phyloP scores from a whole-genome alignment of 345 rosid genomes.

The Lumnitzera littorea region DNA sequence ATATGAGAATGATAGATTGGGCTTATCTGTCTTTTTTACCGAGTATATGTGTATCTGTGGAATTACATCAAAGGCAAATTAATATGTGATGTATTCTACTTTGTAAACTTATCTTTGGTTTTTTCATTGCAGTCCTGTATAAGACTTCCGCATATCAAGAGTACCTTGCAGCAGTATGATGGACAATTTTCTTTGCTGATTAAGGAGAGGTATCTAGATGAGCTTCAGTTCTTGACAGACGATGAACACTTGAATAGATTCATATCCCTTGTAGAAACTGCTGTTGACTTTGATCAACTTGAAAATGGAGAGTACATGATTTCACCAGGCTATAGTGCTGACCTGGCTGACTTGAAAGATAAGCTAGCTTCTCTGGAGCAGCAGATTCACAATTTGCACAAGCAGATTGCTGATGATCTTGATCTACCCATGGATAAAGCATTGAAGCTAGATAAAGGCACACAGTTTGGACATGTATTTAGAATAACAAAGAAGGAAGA shows the following conservation, averaged over 20 bases:
- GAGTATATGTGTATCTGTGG: no score
- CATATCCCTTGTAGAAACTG: conserved; percentile 74
- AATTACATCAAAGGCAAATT: no score
- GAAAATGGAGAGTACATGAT: conserved; percentile 96
- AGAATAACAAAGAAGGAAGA: conserved; percentile 98
- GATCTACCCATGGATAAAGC: conserved; percentile 78
- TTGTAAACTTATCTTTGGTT: background rate
- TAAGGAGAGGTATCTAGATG: conserved; percentile 55
- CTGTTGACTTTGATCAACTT: conserved; percentile 92
- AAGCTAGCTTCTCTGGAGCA: conserved; percentile 68
- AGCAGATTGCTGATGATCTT: conserved; percentile 77
- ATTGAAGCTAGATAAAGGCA: conserved; percentile 83
- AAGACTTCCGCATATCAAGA: conserved; percentile 77
- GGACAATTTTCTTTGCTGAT: conserved; percentile 66
- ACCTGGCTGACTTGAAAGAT: conserved; percentile 57
- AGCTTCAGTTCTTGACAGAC: conserved; percentile 44
- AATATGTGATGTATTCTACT: no score
- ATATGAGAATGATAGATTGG: no score
- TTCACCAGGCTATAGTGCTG: conserved; percentile 74
- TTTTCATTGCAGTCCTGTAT: conserved; percentile 63
- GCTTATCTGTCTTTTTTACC: no score
- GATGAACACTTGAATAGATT: conserved; percentile 76
- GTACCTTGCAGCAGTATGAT: conserved; percentile 52
- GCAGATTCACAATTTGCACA: conserved; percentile 76
- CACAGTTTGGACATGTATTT: conserved; percentile 94